These are phyloP conservation scores for Aureobasidium lini DNA, from an alignment of 2,329 filamentous ascomycete species.

Conservation along the genomic window DNA sequence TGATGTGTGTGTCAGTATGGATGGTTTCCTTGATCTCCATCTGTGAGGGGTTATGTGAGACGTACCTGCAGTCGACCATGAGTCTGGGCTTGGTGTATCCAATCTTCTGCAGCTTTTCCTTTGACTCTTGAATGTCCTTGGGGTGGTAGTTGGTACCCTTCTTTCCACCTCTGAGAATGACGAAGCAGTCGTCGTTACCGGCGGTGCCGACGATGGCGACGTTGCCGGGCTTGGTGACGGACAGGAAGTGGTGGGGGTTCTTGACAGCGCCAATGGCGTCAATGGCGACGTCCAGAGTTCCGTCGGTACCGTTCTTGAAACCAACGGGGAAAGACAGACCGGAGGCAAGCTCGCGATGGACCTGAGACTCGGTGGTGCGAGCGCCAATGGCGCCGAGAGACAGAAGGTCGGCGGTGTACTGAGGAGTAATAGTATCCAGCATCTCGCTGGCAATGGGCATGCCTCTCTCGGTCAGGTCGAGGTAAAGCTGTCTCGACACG, in stretches of 20 bases:
- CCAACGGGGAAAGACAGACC: constrained; percentile 95
- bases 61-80: constrained; percentile 77
- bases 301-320: constrained; percentile 99
- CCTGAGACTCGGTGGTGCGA: constrained; percentile 91
- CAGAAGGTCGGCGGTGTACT: constrained; percentile 88
- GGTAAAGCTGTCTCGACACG: constrained; percentile 80
- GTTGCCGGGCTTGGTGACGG: constrained; percentile 91
- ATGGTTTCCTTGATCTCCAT: background rate
- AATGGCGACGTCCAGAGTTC: constrained; percentile 78
- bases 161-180: constrained; percentile 86
- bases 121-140: constrained; percentile 74
- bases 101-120: constrained; percentile 67
- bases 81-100: constrained; percentile 61
- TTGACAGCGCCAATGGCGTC: constrained; percentile 90
- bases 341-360: constrained; percentile 89
- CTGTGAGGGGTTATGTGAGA: background rate
- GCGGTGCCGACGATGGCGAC: constrained; percentile 90
- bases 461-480: constrained; percentile 81
- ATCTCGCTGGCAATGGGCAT: constrained; percentile 98
- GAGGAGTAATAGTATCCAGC: constrained; percentile 95
- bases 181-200: constrained; percentile 95
- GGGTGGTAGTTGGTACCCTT: constrained; percentile 92
- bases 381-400: constrained; percentile 90
- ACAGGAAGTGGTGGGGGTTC: constrained; percentile 93
- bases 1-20: background rate